Percentiles rank a stretch among this genome's conserved stretches.
Conservation (phyloP, 257 asterid genomes). For the Catharanthus roseus region DNA sequence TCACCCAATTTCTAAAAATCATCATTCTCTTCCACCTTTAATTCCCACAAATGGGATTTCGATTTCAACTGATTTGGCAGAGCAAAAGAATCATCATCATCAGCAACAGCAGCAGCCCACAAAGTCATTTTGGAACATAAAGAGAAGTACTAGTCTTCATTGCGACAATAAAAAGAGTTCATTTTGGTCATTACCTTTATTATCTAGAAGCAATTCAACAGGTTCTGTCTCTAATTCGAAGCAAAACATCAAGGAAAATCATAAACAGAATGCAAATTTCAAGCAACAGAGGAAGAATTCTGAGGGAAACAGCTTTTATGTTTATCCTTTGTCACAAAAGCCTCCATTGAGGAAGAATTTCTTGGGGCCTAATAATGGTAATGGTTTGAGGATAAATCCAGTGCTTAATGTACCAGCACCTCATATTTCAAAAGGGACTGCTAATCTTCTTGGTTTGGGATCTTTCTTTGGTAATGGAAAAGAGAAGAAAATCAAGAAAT, state of each 20-base stretch:
- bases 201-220: slow-evolving; percentile 45
- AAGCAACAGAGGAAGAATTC: slow-evolving; percentile 20
- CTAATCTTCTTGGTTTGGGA: slow-evolving; percentile 44
- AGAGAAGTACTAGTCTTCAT: slow-evolving; percentile 44
- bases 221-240: slow-evolving; percentile 35
- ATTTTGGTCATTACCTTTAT: slow-evolving; percentile 39
- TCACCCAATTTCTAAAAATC: slow-evolving; percentile 13
- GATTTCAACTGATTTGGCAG: slow-evolving; percentile 14
- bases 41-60: slow-evolving; percentile 12
- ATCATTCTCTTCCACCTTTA: slow-evolving; percentile 23
- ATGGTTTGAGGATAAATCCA: slow-evolving; percentile 35
- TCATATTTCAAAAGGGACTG: slow-evolving; percentile 33
- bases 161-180: slow-evolving; percentile 36
- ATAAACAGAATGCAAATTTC: slow-evolving; percentile 21
- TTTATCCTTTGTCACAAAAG: slow-evolving; percentile 35
- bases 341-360: slow-evolving; percentile 40
- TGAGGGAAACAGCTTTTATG: slow-evolving; percentile 13
- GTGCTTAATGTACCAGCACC: slow-evolving; percentile 39
- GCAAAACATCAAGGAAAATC: slow-evolving; percentile 16
- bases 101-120: no score
- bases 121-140: slow-evolving; percentile 34
- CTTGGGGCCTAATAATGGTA: slow-evolving; percentile 28
- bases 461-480: slow-evolving; percentile 42
- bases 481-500: slow-evolving; percentile 35
- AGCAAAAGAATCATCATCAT: slow-evolving; percentile 29